Percentiles rank a stretch among this genome's conserved stretches.
Conservation (phyloP, 2,329 filamentous ascomycete genomes). For the Fusarium metavorans region DNA sequence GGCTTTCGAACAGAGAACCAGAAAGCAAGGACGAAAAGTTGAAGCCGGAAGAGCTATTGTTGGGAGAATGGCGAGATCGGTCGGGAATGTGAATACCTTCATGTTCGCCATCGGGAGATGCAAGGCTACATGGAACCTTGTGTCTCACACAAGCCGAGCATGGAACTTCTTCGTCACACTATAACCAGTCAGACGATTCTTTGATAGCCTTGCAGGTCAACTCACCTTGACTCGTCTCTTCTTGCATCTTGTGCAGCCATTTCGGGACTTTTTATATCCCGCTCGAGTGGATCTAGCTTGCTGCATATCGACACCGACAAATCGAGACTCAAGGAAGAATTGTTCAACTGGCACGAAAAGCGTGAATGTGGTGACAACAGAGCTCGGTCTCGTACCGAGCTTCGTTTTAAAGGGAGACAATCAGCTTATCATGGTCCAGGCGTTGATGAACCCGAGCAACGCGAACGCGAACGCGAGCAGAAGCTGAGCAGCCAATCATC, state of each 20-base stretch:
- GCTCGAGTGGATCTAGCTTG: conserved; percentile 11
- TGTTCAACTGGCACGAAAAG: not conserved
- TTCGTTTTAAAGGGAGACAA: not conserved
- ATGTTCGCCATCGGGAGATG: not conserved
- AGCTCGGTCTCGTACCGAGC: conserved; percentile 3
- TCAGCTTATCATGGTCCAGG: not conserved
- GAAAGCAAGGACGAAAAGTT: conserved; percentile 24
- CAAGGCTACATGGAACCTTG: conserved; percentile 25
- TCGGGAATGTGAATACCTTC: not conserved
- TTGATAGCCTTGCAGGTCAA: not conserved
- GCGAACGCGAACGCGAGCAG: not conserved
- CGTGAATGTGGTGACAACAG: not conserved
- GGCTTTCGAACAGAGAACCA: not conserved
- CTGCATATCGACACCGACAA: not conserved
- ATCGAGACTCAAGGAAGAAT: not conserved
- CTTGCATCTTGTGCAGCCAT: conserved; percentile 29
- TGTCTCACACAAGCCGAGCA: conserved; percentile 28
- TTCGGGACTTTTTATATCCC: conserved; percentile 36
- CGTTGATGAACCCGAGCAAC: not conserved
- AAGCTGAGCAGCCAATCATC: not conserved
- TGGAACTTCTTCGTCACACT: conserved; percentile 29
- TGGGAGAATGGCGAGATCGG: conserved; percentile 17
- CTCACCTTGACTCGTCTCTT: conserved; percentile 27
- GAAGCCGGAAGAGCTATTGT: not conserved
- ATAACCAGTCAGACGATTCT: not conserved